phyloP scores from a whole-genome alignment of 2,329 filamentous ascomycete genomes.

The Botrytis tulipae region DNA sequence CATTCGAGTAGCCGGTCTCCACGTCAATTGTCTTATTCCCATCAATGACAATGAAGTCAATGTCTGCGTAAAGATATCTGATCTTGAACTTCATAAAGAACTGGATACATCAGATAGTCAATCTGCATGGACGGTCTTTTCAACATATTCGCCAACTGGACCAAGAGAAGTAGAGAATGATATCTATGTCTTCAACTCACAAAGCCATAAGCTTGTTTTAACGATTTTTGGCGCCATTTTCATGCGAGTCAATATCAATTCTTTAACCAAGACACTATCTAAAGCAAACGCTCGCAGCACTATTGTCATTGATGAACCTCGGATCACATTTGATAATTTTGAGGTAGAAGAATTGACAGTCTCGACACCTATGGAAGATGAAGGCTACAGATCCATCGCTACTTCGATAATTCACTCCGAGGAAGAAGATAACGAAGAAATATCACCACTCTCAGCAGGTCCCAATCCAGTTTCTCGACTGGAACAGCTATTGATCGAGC shows the following conservation, averaged over 20 bases:
- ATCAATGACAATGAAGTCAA: constrained; percentile 29
- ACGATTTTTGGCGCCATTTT: not conserved
- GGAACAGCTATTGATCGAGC: not conserved
- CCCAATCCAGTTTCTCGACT: not conserved
- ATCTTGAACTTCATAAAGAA: not conserved
- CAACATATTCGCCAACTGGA: not conserved
- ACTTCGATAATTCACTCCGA: not conserved
- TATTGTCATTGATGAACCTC: not conserved
- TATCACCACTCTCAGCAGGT: not conserved
- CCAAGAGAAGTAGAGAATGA: not conserved
- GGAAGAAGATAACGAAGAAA: not conserved
- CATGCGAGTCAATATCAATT: not conserved
- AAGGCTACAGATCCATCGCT: not conserved
- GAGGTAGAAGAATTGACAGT: not conserved
- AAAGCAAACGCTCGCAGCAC: not conserved
- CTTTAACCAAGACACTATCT: not conserved
- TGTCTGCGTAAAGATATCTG: constrained; percentile 15
- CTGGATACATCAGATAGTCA: not conserved
- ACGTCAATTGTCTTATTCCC: constrained; percentile 17
- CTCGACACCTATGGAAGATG: not conserved
- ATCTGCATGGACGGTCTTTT: not conserved
- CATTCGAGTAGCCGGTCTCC: constrained; percentile 39
- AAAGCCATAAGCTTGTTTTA: not conserved
- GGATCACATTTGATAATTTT: not conserved
- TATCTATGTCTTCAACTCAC: not conserved